Conservation (phyloP, 306 rosid species). For the Vigna nakashimae region DNA sequence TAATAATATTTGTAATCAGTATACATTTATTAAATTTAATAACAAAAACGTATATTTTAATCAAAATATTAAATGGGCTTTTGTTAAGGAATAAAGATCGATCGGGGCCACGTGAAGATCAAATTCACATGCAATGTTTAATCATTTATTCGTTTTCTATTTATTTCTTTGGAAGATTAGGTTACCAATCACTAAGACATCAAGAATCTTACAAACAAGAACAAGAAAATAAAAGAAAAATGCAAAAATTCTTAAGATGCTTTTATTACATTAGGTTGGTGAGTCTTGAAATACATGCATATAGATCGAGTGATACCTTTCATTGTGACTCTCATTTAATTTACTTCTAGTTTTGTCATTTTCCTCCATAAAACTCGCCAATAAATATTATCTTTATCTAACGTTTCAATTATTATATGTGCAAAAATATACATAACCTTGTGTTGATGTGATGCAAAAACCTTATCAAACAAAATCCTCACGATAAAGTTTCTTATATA, state of each 20-base stretch:
- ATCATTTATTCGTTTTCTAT: neutral
- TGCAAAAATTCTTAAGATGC: neutral
- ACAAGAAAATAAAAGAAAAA: neutral
- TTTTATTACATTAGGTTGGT: constrained; percentile 3
- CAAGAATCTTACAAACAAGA: neutral
- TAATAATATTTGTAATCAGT: too few relatives aligned
- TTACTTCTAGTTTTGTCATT: constrained; percentile 26
- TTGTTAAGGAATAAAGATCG: neutral
- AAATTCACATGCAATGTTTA: constrained; percentile 21
- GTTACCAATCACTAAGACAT: neutral
- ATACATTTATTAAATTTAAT: too few relatives aligned
- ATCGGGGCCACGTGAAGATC: neutral
- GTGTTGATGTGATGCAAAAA: too few relatives aligned
- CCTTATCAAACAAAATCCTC: constrained; percentile 7
- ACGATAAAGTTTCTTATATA: neutral
- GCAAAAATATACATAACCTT: too few relatives aligned
- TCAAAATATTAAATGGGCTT: too few relatives aligned
- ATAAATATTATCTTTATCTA: constrained; percentile 9
- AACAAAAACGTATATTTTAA: too few relatives aligned
- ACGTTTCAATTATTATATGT: neutral
- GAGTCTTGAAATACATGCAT: constrained; percentile 26
- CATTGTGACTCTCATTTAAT: constrained; percentile 18
- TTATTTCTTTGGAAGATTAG: neutral
- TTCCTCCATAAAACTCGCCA: constrained; percentile 32
- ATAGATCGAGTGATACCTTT: constrained; percentile 2